Evolutionary conservation across 495 filamentous ascomycete genomes (phyloP).

Genomic region (Amniculicola lignicola): DNA sequence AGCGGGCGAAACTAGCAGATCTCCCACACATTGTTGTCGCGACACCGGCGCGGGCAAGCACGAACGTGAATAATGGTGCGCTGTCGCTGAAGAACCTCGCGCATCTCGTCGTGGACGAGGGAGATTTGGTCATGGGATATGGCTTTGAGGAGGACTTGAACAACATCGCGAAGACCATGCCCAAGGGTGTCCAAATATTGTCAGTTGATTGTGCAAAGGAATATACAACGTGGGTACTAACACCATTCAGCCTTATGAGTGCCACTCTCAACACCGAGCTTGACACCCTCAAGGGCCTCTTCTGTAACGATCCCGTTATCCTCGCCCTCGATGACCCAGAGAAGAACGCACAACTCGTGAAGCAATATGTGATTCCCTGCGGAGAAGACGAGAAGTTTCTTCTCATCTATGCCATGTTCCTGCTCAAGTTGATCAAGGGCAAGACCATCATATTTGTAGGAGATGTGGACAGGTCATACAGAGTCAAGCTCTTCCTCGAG

Average conservation of each 20-base stretch:
- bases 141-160: conserved; percentile 90
- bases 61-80: conserved; percentile 65
- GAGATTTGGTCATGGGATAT: conserved; percentile 90
- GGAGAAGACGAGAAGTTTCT: conserved; percentile 97
- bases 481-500: conserved; percentile 91
- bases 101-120: conserved; percentile 89
- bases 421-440: conserved; percentile 88
- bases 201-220: background rate
- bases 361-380: conserved; percentile 85
- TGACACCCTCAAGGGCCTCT: conserved; percentile 77
- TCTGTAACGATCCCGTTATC: conserved; percentile 75
- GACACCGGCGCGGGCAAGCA: conserved; percentile 74
- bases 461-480: conserved; percentile 90
- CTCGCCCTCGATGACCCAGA: conserved; percentile 74
- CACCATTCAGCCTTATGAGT: conserved; percentile 62
- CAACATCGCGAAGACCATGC: conserved; percentile 67
- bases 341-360: conserved; percentile 67
- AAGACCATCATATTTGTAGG: conserved; percentile 92
- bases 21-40: conserved; percentile 84
- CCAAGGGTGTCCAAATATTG: conserved; percentile 81
- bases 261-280: conserved; percentile 86
- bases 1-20: conserved; percentile 80
- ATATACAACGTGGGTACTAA: conserved; percentile 1
- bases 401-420: conserved; percentile 88
- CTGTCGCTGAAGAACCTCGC: conserved; percentile 67